phyloP scores from a whole-genome alignment of 2,329 filamentous ascomycete species.

The Fusarium musae region DNA sequence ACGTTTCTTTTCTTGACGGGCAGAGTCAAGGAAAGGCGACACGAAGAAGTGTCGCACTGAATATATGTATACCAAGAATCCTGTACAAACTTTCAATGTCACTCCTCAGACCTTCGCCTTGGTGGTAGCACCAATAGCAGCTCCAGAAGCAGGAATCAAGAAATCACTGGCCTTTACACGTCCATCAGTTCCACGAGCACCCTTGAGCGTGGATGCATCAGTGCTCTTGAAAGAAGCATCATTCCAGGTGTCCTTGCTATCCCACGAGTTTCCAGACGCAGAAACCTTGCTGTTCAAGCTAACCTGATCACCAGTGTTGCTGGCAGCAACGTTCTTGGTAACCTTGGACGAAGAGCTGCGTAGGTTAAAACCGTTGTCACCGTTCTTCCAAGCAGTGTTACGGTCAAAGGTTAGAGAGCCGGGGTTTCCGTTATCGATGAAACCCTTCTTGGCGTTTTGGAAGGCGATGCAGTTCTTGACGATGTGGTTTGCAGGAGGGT shows the following conservation, averaged over 20 bases:
- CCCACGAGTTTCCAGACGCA: conserved; percentile 56
- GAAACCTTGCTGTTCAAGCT: conserved; percentile 25
- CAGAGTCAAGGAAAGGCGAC: accelerated
- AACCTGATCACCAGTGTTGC: conserved; percentile 22
- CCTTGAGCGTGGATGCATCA: conserved; percentile 49
- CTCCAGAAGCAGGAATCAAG: conserved; percentile 51
- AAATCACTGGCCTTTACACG: conserved; percentile 56
- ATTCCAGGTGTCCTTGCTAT: conserved; percentile 50
- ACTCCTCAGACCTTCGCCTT: conserved; percentile 3
- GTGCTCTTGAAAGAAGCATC: conserved; percentile 54
- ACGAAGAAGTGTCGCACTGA: not conserved
- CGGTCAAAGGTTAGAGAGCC: conserved; percentile 53
- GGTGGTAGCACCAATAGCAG: conserved; percentile 40
- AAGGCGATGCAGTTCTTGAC: conserved; percentile 59
- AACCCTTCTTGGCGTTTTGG: conserved; percentile 56
- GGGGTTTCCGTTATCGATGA: conserved; percentile 58
- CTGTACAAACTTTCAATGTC: not conserved
- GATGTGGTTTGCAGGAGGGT: conserved; percentile 55
- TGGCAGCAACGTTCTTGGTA: conserved; percentile 53
- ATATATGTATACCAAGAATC: not conserved
- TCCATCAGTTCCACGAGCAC: conserved; percentile 51
- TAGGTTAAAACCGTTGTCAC: conserved; percentile 43
- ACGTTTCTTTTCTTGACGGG: accelerated
- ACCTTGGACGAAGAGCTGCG: conserved; percentile 47
- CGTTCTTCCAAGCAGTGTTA: conserved; percentile 60